Conservation (phyloP, 495 filamentous ascomycete genomes). For the Penicillium atrosanguineum region DNA sequence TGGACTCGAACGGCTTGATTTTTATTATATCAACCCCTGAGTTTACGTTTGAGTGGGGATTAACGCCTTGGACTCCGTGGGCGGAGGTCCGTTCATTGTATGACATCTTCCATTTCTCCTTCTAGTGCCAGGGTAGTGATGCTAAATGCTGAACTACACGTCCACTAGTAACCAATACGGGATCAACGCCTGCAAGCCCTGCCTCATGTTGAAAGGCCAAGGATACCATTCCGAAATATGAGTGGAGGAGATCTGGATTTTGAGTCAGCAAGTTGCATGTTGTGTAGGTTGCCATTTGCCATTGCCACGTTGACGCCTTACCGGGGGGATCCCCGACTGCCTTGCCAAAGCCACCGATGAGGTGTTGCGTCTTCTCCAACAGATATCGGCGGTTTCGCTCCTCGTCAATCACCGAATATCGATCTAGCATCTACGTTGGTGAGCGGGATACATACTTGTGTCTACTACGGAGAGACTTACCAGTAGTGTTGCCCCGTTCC, state of each 20-base stretch:
- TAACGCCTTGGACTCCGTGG: background rate
- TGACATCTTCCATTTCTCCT: background rate
- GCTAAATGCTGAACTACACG: slow-evolving; percentile 43
- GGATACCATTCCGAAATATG: slow-evolving; percentile 80
- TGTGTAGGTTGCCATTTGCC: background rate
- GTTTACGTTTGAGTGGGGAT: background rate
- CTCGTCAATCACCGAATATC: slow-evolving; percentile 57
- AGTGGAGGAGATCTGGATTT: slow-evolving; percentile 74
- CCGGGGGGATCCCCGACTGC: slow-evolving; percentile 71
- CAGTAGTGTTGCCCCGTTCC: slow-evolving; percentile 71
- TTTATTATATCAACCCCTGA: slow-evolving; percentile 12
- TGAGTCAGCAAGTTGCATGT: slow-evolving; percentile 10
- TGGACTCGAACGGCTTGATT: slow-evolving; percentile 14
- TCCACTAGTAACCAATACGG: slow-evolving; percentile 63
- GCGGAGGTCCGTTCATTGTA: background rate
- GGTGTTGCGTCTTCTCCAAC: slow-evolving; percentile 84
- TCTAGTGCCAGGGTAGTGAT: slow-evolving; percentile 35
- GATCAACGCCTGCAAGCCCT: slow-evolving; percentile 61
- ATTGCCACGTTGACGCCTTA: slow-evolving; percentile 25
- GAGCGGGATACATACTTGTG: slow-evolving; percentile 1
- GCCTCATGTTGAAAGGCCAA: slow-evolving; percentile 66
- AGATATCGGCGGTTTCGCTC: slow-evolving; percentile 69
- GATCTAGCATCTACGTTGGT: slow-evolving; percentile 59
- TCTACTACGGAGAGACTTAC: slow-evolving; percentile 35
- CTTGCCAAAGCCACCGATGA: slow-evolving; percentile 89